Conservation (phyloP, 495 filamentous ascomycete species). For the Trichodelitschia bisporula region DNA sequence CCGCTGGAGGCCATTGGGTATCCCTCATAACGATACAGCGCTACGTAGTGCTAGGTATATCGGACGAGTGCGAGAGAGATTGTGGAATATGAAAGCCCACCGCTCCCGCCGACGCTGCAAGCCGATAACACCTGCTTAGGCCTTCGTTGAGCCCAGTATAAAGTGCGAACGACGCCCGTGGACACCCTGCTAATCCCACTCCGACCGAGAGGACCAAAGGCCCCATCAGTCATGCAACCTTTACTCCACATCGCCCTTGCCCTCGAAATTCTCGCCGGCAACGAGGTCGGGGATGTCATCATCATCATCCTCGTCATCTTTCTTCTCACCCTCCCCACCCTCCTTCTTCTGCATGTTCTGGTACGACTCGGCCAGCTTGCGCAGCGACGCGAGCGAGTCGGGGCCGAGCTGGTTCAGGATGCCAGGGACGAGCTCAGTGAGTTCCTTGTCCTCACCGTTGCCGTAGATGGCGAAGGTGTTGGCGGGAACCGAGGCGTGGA, state of each 20-base stretch:
- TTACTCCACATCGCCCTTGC: constrained; percentile 29
- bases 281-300: constrained; percentile 90
- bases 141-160: no score
- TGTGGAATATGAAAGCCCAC: no score
- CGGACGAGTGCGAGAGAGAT: no score
- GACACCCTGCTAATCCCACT: no score
- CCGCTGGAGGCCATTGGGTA: no score
- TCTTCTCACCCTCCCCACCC: constrained; percentile 38
- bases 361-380: constrained; percentile 97
- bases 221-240: no score
- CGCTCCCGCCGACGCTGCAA: no score
- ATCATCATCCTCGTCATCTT: constrained; percentile 56
- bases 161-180: no score
- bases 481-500: constrained; percentile 84
- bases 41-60: no score
- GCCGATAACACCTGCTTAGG: no score
- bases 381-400: constrained; percentile 88
- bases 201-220: no score
- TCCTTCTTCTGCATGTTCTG: constrained; percentile 97
- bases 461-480: constrained; percentile 99
- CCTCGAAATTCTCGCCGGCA: constrained; percentile 89
- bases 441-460: constrained; percentile 95
- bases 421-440: constrained; percentile 94
- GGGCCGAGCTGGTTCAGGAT: constrained; percentile 99
- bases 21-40: no score